Conservation (phyloP, 192 early-diverging fungal genomes). For the Phlyctochytrium arcticum region DNA sequence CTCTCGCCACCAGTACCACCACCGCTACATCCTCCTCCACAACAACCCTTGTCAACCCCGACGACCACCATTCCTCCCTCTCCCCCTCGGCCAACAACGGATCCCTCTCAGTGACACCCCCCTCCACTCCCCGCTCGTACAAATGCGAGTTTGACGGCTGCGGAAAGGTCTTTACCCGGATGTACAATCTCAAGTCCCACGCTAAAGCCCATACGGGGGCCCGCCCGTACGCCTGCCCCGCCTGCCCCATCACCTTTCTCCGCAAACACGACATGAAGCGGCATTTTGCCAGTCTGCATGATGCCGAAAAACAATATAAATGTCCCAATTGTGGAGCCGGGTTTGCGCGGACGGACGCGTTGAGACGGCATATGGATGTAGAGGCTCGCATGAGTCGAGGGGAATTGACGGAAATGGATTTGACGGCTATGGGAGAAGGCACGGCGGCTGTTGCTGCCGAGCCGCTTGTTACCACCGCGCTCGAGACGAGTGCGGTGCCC, state of each 20-base stretch:
- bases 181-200: conserved; percentile 67
- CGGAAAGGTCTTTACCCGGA: conserved; percentile 56
- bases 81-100: too few species aligned
- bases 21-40: background rate
- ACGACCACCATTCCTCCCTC: too few species aligned
- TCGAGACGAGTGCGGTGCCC: too few species aligned
- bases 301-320: background rate
- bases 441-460: conserved; percentile 2
- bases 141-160: conserved; percentile 56
- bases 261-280: conserved; percentile 77
- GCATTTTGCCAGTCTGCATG: conserved; percentile 27
- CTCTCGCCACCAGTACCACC: background rate
- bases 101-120: too few species aligned
- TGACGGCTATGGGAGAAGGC: background rate
- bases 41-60: conserved; percentile 4
- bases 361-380: conserved; percentile 33
- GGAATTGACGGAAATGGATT: background rate
- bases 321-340: conserved; percentile 16
- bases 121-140: background rate
- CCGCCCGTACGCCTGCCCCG: conserved; percentile 57
- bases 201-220: conserved; percentile 51
- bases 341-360: conserved; percentile 41
- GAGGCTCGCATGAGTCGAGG: conserved; percentile 8
- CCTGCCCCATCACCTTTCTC: conserved; percentile 64
- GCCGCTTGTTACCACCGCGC: background rate